Evolutionary conservation across 768 basidiomycete species (phyloP).

Genomic region (Boletus rubescentipes): DNA sequence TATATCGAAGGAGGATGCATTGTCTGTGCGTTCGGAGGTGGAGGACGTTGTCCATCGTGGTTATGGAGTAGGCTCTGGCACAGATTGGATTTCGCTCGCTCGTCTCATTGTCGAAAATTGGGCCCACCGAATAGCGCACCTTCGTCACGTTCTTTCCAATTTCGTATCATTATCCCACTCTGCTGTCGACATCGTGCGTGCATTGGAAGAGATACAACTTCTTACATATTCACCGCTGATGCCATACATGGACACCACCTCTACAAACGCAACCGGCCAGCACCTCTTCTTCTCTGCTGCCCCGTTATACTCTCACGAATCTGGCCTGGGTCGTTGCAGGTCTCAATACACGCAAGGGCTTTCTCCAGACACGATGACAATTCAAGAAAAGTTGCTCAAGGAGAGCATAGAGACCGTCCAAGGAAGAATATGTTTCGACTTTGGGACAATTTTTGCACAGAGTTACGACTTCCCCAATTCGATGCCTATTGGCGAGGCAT

Average conservation of each 20-base stretch:
- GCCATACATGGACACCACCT: slow-evolving; percentile 5
- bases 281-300: neutral
- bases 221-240: slow-evolving; percentile 2
- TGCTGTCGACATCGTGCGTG: neutral
- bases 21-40: slow-evolving; percentile 1
- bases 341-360: neutral
- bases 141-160: neutral
- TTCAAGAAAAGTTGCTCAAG: neutral
- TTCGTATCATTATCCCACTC: neutral
- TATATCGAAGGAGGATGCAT: slow-evolving; percentile 3
- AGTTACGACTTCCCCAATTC: neutral
- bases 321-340: neutral
- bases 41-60: slow-evolving; percentile 2
- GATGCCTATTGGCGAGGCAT: neutral
- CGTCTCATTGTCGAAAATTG: slow-evolving; percentile 3
- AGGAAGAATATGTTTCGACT: slow-evolving; percentile 1
- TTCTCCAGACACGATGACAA: neutral
- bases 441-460: slow-evolving; percentile 5
- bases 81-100: slow-evolving; percentile 3
- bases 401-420: slow-evolving; percentile 1
- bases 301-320: neutral
- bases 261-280: neutral
- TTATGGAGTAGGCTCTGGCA: neutral
- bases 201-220: slow-evolving; percentile 1
- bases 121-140: neutral